A percentile compares a stretch with the other conserved stretches of the same genome.
Evolutionary conservation across 2,329 filamentous ascomycete genomes (phyloP).

Genomic region (Fusarium circinatum): DNA sequence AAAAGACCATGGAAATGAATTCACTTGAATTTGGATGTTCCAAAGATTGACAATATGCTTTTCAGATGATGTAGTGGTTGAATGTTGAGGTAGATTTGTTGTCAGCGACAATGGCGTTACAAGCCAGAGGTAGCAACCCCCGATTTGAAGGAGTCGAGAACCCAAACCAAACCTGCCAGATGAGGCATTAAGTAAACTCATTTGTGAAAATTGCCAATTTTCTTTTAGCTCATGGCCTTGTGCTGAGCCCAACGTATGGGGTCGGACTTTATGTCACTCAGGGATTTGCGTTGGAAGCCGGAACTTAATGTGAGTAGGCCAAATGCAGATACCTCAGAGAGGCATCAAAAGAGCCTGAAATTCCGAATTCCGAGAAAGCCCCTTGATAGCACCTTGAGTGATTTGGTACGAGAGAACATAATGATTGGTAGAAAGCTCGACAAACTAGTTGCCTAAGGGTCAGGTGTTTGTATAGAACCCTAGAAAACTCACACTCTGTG

Average conservation of each 20-base stretch:
- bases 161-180: background rate
- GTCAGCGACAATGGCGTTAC: background rate
- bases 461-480: background rate
- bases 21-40: slow-evolving; percentile 16
- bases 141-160: background rate
- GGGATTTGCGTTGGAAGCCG: background rate
- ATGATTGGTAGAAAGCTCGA: background rate
- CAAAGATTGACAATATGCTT: background rate
- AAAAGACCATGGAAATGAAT: background rate
- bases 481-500: background rate
- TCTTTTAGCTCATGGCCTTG: background rate
- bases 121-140: too few species aligned
- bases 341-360: background rate
- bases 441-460: background rate
- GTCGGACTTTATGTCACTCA: background rate
- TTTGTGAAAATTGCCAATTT: background rate
- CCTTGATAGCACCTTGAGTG: background rate
- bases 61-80: background rate
- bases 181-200: background rate
- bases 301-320: background rate
- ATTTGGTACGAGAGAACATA: background rate
- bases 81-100: background rate
- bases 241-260: background rate
- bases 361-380: background rate
- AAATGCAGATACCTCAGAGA: background rate